Evolutionary conservation across 352 stramenopile genomes (phyloP), one percentile per base, ranked within the genome.

Genomic region (Phytophthora tubulina): DNA sequence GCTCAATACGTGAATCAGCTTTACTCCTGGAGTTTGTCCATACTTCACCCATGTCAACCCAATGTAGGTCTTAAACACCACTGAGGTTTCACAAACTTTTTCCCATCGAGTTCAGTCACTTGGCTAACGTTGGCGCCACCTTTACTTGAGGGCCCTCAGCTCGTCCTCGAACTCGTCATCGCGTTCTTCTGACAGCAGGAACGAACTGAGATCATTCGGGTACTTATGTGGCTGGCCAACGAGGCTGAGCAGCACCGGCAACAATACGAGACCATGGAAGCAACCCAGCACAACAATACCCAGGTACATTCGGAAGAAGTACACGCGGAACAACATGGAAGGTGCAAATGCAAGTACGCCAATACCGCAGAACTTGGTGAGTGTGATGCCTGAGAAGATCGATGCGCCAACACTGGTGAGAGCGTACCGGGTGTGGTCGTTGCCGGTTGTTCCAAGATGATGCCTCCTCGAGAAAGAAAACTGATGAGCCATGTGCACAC

Each of bases 241-340:
- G 2, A 95, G 71, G 63, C 83, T 92, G 1, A 97, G 75, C n/a
- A 97, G 42, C 55, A 96, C 87, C 1, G 90, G 90, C n/a, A 97
- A 59, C 53, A 97, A 63, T 30, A 88, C 79, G 59, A 97, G 81
- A 41, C 86, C 88, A 44, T 96, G 88, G 70, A 97, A 95, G 46
- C 88, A 95, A 10, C 93, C 93, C 30, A 95, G 52, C 17, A 95
- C 57, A 14, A 98, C 89, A 53, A 97, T 96, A 30, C 82, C 82
- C 70, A 97, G 76, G 73, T 98, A 98, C 93, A 97, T 97, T 59
- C 93, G 84, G 81, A 97, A 98, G 64, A 97, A 98, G 66, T 98
- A 98, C 9, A 97, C 82, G 33, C 90, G 88, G 64, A 98, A 98
- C 33, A 98, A 60, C 79, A 96, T 91, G 36, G 91, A 97, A n/a